phyloP scores from a whole-genome alignment of 2,329 filamentous ascomycete genomes.

The Aspergillus viridinutans region DNA sequence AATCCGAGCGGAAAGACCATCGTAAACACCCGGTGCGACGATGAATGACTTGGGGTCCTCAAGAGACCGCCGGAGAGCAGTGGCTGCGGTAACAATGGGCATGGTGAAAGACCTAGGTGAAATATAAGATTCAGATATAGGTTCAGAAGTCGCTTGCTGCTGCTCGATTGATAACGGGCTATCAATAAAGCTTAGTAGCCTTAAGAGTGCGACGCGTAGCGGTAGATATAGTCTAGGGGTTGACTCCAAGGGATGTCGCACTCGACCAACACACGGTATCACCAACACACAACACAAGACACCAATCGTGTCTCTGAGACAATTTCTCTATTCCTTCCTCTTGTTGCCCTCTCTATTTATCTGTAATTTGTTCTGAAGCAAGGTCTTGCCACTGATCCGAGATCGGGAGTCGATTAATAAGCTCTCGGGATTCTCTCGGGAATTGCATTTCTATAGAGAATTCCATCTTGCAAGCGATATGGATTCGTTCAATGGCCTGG shows the following conservation, averaged over 20 bases:
- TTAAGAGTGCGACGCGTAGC: not conserved
- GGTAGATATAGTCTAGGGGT: not conserved
- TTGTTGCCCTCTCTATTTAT: not conserved
- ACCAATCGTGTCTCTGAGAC: not conserved
- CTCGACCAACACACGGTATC: not conserved
- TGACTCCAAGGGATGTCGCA: not conserved
- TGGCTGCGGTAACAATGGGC: conserved; percentile 24
- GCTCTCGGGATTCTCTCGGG: not conserved
- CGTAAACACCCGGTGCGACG: conserved; percentile 48
- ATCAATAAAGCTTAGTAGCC: not conserved
- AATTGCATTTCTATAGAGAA: not conserved
- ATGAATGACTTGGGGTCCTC: conserved; percentile 37
- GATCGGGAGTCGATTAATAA: not conserved
- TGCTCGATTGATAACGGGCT: not conserved
- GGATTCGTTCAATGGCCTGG: not conserved
- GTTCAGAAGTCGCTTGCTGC: not conserved
- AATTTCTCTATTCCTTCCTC: not conserved
- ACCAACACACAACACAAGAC: not conserved
- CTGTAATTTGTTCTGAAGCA: not conserved
- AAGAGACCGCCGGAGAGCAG: conserved; percentile 30
- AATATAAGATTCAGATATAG: not conserved
- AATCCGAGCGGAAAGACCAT: conserved; percentile 48
- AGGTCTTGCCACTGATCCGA: not conserved
- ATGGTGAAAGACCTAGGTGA: conserved; percentile 12
- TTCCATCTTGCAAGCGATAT: not conserved